Conservation (phyloP, 441 rosid genomes). For the Eutrema salsugineum region DNA sequence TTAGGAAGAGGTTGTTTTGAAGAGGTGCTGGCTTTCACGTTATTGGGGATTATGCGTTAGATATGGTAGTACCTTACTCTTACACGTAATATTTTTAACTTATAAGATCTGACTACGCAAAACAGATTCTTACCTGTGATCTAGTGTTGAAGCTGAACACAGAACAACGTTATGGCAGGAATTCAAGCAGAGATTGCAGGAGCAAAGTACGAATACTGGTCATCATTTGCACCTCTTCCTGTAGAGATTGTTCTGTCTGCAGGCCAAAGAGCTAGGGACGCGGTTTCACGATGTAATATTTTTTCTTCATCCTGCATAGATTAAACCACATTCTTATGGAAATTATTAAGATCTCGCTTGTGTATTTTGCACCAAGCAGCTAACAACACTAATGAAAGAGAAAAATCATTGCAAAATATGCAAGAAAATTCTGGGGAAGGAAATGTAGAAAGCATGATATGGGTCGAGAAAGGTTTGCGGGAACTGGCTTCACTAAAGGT, state of each 20-base stretch:
- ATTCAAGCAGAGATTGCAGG: slow-evolving; percentile 73
- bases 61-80: slow-evolving; percentile 47
- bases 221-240: slow-evolving; percentile 91
- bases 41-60: slow-evolving; percentile 78
- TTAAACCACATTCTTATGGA: neutral
- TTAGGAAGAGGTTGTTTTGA: slow-evolving; percentile 93
- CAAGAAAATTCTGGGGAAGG: slow-evolving; percentile 61
- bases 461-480: slow-evolving; percentile 84
- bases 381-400: slow-evolving; percentile 46
- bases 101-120: neutral
- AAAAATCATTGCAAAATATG: slow-evolving; percentile 35
- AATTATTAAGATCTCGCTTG: neutral
- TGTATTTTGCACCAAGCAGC: slow-evolving; percentile 36
- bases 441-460: slow-evolving; percentile 74
- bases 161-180: slow-evolving; percentile 43
- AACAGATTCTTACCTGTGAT: neutral
- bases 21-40: slow-evolving; percentile 98
- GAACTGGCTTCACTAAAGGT: slow-evolving; percentile 87
- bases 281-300: slow-evolving; percentile 37
- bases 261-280: slow-evolving; percentile 70
- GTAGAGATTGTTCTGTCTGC: slow-evolving; percentile 71
- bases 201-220: slow-evolving; percentile 76
- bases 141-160: neutral
- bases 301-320: neutral
- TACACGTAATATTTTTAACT: neutral